Evolutionary conservation across 139 green algal species (phyloP).

Genomic region (Mesostigma viride): DNA sequence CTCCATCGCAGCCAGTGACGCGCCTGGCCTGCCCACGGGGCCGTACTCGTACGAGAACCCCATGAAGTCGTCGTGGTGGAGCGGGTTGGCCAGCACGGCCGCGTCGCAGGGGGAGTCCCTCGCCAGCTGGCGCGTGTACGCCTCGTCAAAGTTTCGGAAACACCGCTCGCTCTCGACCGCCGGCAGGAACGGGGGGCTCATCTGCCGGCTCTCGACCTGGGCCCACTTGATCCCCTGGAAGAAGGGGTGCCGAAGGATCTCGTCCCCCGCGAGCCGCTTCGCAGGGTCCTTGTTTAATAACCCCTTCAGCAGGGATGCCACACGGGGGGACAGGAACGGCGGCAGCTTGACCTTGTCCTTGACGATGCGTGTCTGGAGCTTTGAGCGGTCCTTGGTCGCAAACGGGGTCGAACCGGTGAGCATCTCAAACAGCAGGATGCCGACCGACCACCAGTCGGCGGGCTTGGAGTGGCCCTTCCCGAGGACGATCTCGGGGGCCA

Average conservation of each 20-base stretch:
- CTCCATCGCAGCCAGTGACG: too few relatives aligned
- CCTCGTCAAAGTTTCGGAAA: slow-evolving; percentile 75
- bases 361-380: slow-evolving; percentile 76
- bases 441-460: slow-evolving; percentile 94
- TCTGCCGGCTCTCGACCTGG: slow-evolving; percentile 53
- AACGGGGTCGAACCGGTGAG: slow-evolving; percentile 77
- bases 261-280: slow-evolving; percentile 64
- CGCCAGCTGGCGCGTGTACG: slow-evolving; percentile 58
- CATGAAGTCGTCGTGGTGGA: too few relatives aligned
- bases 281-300: slow-evolving; percentile 70
- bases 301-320: slow-evolving; percentile 44
- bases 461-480: slow-evolving; percentile 68
- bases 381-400: slow-evolving; percentile 62
- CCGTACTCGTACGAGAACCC: too few relatives aligned
- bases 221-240: slow-evolving; percentile 79
- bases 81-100: too few relatives aligned
- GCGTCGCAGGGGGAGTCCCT: slow-evolving; percentile 56
- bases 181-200: slow-evolving; percentile 77
- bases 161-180: slow-evolving; percentile 26
- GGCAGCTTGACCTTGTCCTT: slow-evolving; percentile 67
- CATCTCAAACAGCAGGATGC: slow-evolving; percentile 96
- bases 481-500: slow-evolving; percentile 77
- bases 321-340: slow-evolving; percentile 29
- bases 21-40: too few relatives aligned
- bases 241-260: slow-evolving; percentile 71